phyloP scores from a whole-genome alignment of 371 early-diverging fungal species.

The Lichtheimia hyalospora region DNA sequence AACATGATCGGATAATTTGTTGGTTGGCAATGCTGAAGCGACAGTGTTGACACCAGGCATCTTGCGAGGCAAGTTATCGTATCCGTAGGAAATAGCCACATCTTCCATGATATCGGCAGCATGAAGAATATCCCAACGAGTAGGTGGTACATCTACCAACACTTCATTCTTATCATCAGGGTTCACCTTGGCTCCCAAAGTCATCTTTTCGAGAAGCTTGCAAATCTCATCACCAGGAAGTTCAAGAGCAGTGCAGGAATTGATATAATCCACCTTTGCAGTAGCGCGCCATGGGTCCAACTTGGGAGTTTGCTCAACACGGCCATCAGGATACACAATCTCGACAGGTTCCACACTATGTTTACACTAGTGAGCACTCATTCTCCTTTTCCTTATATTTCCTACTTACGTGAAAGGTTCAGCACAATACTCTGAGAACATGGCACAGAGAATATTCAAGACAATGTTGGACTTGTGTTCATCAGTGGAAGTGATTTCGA shows the following conservation, averaged over 20 bases:
- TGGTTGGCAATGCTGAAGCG: constrained; percentile 89
- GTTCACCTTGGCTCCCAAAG: constrained; percentile 71
- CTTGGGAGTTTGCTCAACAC: constrained; percentile 65
- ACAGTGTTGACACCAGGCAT: constrained; percentile 84
- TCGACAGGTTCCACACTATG: constrained; percentile 89
- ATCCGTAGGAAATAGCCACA: constrained; percentile 99
- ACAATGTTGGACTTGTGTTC: constrained; percentile 93
- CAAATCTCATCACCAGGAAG: constrained; percentile 79
- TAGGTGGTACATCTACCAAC: constrained; percentile 86
- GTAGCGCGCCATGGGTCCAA: constrained; percentile 67
- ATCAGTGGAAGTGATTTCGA: constrained; percentile 99
- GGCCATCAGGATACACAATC: constrained; percentile 85
- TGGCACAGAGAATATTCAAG: constrained; percentile 90
- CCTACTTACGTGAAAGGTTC: constrained; percentile 83
- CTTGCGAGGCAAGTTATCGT: constrained; percentile 90
- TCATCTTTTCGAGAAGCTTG: constrained; percentile 83
- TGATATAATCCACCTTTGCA: constrained; percentile 85
- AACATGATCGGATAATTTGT: constrained; percentile 92
- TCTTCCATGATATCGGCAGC: constrained; percentile 99
- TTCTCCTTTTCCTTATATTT: not conserved
- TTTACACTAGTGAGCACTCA: not conserved
- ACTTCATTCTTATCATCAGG: constrained; percentile 62
- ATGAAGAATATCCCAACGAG: constrained; percentile 97
- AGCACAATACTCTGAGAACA: constrained; percentile 93
- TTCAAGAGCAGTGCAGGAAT: constrained; percentile 77